These are phyloP conservation scores for Tylopilus rubrobrunneus DNA, from an alignment of 768 basidiomycete species.

Conservation along the genomic window DNA sequence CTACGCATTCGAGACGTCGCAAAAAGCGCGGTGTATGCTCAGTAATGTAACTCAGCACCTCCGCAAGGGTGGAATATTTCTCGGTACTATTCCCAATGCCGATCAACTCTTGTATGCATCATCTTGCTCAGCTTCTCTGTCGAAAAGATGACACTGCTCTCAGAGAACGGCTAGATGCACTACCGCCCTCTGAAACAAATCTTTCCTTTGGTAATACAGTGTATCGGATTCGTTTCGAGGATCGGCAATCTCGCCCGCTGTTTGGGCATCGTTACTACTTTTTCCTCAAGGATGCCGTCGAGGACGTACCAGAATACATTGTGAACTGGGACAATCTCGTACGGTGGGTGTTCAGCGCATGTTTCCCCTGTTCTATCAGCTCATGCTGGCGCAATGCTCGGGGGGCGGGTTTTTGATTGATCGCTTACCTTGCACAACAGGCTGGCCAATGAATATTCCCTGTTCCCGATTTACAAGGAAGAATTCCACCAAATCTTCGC, in stretches of 20 bases:
- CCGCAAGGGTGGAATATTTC: constrained; percentile 81
- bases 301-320: constrained; percentile 94
- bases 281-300: constrained; percentile 91
- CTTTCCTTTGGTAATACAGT: constrained; percentile 88
- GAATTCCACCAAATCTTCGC: constrained; percentile 88
- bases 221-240: constrained; percentile 84
- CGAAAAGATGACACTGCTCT: constrained; percentile 13
- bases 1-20: constrained; percentile 92
- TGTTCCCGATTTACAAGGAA: constrained; percentile 72
- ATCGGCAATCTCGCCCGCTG: constrained; percentile 53
- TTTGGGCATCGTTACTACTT: constrained; percentile 96
- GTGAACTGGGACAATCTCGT: constrained; percentile 96
- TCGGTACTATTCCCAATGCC: constrained; percentile 96
- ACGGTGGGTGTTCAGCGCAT: constrained; percentile 44
- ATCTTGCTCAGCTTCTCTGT: constrained; percentile 1
- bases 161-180: constrained; percentile 67
- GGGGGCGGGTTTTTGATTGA: not conserved
- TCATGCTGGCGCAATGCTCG: too few relatives aligned
- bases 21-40: constrained; percentile 89
- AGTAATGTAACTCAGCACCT: constrained; percentile 82
- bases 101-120: constrained; percentile 72
- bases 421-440: constrained; percentile 39
- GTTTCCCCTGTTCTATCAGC: not conserved
- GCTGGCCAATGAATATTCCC: constrained; percentile 77
- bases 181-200: constrained; percentile 63